Percentiles rank a stretch among this genome's conserved stretches.
These are phyloP conservation scores for Quercus agrifolia DNA, from an alignment of 306 rosid species.

Conservation along the genomic window DNA sequence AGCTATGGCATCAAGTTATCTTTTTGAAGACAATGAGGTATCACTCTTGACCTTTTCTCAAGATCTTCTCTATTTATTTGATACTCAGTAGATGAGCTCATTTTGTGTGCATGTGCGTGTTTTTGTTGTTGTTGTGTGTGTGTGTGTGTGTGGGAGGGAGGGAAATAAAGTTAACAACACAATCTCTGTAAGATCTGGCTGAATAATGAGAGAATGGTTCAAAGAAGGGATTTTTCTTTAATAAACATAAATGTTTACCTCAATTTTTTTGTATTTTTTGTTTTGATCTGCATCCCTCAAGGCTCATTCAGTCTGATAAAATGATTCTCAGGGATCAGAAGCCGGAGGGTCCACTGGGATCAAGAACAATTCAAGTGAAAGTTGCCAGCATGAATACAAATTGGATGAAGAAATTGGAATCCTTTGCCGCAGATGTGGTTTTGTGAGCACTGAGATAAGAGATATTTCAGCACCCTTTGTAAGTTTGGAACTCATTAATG, in stretches of 20 bases:
- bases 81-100: background rate
- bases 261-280: background rate
- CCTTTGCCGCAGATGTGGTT: conserved; percentile 64
- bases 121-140: background rate
- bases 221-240: background rate
- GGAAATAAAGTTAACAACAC: background rate
- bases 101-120: no score
- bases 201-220: background rate
- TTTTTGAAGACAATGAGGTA: conserved; percentile 64
- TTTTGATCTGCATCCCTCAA: background rate
- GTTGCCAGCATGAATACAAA: conserved; percentile 61
- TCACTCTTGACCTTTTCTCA: background rate
- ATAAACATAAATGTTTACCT: conserved; percentile 1
- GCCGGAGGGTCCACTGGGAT: conserved; percentile 14
- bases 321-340: conserved; percentile 53
- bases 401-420: conserved; percentile 79
- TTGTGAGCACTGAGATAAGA: conserved; percentile 60
- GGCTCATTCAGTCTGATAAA: conserved; percentile 25
- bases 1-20: conserved; percentile 63
- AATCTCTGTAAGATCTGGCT: background rate
- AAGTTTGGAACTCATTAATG: conserved; percentile 43
- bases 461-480: conserved; percentile 72
- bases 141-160: background rate
- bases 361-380: conserved; percentile 1
- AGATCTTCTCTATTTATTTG: background rate